phyloP scores from a whole-genome alignment of 805 yeast species.

The Cyberlindnera japonica region DNA sequence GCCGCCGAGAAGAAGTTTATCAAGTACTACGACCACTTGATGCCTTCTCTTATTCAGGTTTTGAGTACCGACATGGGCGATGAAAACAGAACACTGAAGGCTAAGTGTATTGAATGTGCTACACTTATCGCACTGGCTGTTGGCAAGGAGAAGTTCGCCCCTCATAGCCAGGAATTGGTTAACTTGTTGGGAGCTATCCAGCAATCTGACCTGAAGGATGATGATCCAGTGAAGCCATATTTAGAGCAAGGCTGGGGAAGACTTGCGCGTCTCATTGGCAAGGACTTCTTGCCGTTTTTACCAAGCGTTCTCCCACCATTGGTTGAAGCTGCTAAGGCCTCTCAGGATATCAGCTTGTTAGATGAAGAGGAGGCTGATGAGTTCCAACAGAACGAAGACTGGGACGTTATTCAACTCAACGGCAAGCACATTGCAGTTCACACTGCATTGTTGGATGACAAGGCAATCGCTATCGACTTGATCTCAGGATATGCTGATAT shows the following conservation, averaged over 20 bases:
- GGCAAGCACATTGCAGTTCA: constrained; percentile 95
- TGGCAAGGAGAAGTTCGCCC: constrained; percentile 81
- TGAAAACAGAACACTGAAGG: constrained; percentile 76
- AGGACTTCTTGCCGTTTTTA: constrained; percentile 79
- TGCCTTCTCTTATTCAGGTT: constrained; percentile 83
- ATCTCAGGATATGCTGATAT: constrained; percentile 81
- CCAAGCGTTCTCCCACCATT: constrained; percentile 89
- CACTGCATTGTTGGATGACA: constrained; percentile 91
- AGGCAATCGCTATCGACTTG: constrained; percentile 87
- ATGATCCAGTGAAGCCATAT: constrained; percentile 84
- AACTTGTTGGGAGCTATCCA: constrained; percentile 72
- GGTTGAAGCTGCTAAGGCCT: constrained; percentile 77
- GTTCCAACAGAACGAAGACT: constrained; percentile 79
- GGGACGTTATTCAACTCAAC: constrained; percentile 88
- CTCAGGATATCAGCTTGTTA: constrained; percentile 82
- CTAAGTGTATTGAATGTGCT: constrained; percentile 94
- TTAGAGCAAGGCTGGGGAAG: constrained; percentile 96
- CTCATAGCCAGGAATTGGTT: constrained; percentile 71
- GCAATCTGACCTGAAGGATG: constrained; percentile 50
- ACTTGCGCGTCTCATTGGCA: constrained; percentile 80
- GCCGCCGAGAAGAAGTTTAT: constrained; percentile 86
- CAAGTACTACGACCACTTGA: constrained; percentile 90
- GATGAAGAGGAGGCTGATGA: constrained; percentile 89
- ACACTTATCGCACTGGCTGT: constrained; percentile 93
- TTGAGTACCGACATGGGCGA: constrained; percentile 73